Evolutionary conservation across 441 rosid species (phyloP), one percentile per base, ranked within the genome.

Genomic region (Populus tomentosa): DNA sequence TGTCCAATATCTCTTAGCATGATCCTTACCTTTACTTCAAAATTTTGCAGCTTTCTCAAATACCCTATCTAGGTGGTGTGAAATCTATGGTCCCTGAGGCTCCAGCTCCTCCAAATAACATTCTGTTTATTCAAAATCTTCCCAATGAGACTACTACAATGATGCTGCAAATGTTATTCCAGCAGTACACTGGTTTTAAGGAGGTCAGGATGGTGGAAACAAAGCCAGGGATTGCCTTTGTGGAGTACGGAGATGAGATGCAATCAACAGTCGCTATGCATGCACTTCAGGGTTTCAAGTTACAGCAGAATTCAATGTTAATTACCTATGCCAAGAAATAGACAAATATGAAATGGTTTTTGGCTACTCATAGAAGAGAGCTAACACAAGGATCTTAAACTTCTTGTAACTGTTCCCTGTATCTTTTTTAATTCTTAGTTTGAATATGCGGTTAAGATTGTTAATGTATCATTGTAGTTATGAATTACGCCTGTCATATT

Each of bases 221-320:
- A 68, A 95, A 95, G 81, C 99, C 99, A 0, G 99, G 99, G 13
- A 96, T 94, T 20, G 97, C 99, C 82, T 94, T 94, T 80, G 95
- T 95, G 10, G 99, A 94, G 88, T 94, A 79, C 67, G 86, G 86
- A 23, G 93, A 94, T 23, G 98, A 96, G 88, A 87, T 91, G 92
- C 99, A 92, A 69, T 86, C 99, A 20, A 90, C 95, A 0, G 88
- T 86, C 1, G 99, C 97, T 8, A 88, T 96, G 98, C 97, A 89
- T 53, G 91, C 78, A 35, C 96, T 94, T 70, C 98, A 94, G 84
- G 88, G 92, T 76, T 91, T 87, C 79, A 96, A 91, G 89, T 86
- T 35, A 35, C 86, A 85, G 53, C 95, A 90, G 70, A 90, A 92
- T 85, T 89, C 84, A 33, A 90, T 94, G 98, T 82, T 83, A 78